Percentiles rank a stretch among this genome's conserved stretches.
Conservation (phyloP, 164 flowering plant species). For the Nelumbo lutea region DNA sequence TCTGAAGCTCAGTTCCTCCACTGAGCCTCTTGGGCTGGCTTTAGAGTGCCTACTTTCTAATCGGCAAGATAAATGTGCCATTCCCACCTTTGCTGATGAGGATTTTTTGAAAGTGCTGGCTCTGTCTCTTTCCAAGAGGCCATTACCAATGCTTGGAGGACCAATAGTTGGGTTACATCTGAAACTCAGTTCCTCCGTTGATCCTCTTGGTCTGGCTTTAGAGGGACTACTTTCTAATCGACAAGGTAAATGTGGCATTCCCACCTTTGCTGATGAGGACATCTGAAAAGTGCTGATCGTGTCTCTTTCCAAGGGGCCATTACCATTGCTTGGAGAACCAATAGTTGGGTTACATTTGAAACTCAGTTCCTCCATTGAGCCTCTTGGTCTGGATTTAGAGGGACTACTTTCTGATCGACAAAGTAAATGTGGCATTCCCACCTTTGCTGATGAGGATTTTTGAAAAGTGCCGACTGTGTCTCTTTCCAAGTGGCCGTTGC, state of each 20-base stretch:
- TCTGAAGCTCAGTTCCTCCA: constrained; percentile 22
- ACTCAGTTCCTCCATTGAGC: constrained; percentile 17
- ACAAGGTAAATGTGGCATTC: constrained; percentile 39
- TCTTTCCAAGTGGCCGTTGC: constrained; percentile 37
- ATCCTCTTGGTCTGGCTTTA: constrained; percentile 34
- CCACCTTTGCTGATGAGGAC: constrained; percentile 53
- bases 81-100: constrained; percentile 44
- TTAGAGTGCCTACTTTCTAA: constrained; percentile 39
- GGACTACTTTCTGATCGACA: constrained; percentile 33
- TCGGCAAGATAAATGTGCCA: constrained; percentile 37
- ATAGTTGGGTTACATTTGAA: constrained; percentile 27
- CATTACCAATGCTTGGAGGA: constrained; percentile 36
- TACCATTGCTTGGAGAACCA: constrained; percentile 36
- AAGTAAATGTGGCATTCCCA: constrained; percentile 40
- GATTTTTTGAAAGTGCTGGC: constrained; percentile 44
- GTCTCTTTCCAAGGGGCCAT: constrained; percentile 39
- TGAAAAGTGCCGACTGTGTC: constrained; percentile 27
- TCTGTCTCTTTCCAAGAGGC: constrained; percentile 31
- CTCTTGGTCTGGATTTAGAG: constrained; percentile 39
- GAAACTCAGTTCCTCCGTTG: constrained; percentile 19
- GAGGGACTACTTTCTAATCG: constrained; percentile 36
- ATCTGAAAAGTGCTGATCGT: constrained; percentile 29
- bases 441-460: constrained; percentile 58
- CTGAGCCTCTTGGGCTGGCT: constrained; percentile 31
- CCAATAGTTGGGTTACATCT: constrained; percentile 27